These are phyloP conservation scores for Berberis vulgaris DNA, from an alignment of 164 flowering plant genomes.

Conservation along the genomic window DNA sequence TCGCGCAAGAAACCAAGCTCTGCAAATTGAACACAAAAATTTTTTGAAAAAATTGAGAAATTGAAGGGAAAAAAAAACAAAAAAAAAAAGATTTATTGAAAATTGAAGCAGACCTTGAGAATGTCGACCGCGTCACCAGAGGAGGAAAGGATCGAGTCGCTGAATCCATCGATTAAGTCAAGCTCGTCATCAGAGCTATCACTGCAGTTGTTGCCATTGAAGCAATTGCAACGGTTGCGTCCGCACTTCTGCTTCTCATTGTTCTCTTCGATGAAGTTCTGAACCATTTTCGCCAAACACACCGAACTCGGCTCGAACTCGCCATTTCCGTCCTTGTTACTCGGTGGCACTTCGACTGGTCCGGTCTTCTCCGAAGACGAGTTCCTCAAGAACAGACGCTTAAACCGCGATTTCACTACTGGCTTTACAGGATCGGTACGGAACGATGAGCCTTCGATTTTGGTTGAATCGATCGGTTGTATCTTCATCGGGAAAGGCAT, in stretches of 20 bases:
- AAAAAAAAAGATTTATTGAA: background rate
- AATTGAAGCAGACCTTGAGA: constrained; percentile 46
- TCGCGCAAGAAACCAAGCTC: constrained; percentile 25
- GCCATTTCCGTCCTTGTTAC: constrained; percentile 21
- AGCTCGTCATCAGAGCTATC: constrained; percentile 75
- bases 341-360: constrained; percentile 13
- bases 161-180: constrained; percentile 29
- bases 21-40: background rate
- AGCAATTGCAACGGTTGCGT: constrained; percentile 78
- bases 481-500: constrained; percentile 78
- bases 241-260: constrained; percentile 62
- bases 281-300: constrained; percentile 80
- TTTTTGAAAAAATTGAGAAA: background rate
- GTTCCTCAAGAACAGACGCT: constrained; percentile 53
- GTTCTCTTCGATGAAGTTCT: constrained; percentile 67
- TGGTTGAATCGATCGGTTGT: constrained; percentile 56
- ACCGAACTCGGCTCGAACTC: constrained; percentile 91
- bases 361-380: constrained; percentile 42
- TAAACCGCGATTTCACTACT: constrained; percentile 66
- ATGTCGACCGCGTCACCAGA: constrained; percentile 35
- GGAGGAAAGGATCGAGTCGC: constrained; percentile 32
- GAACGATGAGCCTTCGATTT: constrained; percentile 10
- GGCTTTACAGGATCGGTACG: constrained; percentile 41
- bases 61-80: background rate
- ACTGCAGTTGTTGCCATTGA: constrained; percentile 48